phyloP scores from a whole-genome alignment of 805 yeast species.

The Kluyveromyces lactis region DNA sequence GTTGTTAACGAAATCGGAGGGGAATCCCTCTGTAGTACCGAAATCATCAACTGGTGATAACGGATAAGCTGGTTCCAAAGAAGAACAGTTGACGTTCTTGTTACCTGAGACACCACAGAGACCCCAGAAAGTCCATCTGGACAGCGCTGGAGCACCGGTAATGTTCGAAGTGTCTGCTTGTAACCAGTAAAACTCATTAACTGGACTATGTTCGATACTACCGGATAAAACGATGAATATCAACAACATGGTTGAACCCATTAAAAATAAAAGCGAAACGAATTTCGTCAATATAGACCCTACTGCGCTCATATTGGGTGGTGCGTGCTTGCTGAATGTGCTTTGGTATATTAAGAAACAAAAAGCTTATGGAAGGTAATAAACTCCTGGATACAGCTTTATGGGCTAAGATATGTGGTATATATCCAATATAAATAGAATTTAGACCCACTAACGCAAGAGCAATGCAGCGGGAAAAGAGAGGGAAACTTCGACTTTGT shows the following conservation, averaged over 20 bases:
- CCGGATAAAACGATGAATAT: constrained; percentile 61
- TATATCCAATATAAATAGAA: no score
- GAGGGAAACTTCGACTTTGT: no score
- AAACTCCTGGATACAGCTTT: no score
- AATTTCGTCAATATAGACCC: constrained; percentile 7
- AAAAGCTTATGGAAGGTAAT: no score
- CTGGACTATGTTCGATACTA: constrained; percentile 47
- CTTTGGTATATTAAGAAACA: no score
- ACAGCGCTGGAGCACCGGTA: constrained; percentile 36
- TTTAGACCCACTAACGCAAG: no score
- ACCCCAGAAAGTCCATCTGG: constrained; percentile 88
- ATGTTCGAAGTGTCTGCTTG: constrained; percentile 57
- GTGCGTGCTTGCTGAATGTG: no score
- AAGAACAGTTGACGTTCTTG: constrained; percentile 29
- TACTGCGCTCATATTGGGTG: not conserved
- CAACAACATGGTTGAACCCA: constrained; percentile 40
- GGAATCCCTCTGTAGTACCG: constrained; percentile 43
- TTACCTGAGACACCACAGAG: constrained; percentile 25
- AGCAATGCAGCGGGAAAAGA: no score
- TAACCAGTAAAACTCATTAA: constrained; percentile 62
- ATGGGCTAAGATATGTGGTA: no score
- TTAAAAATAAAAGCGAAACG: constrained; percentile 21
- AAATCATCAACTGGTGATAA: constrained; percentile 71
- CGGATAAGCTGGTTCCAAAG: constrained; percentile 59
- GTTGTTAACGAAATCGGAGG: constrained; percentile 42